phyloP scores from a whole-genome alignment of 768 basidiomycete species.

The Boletus fagicola region DNA sequence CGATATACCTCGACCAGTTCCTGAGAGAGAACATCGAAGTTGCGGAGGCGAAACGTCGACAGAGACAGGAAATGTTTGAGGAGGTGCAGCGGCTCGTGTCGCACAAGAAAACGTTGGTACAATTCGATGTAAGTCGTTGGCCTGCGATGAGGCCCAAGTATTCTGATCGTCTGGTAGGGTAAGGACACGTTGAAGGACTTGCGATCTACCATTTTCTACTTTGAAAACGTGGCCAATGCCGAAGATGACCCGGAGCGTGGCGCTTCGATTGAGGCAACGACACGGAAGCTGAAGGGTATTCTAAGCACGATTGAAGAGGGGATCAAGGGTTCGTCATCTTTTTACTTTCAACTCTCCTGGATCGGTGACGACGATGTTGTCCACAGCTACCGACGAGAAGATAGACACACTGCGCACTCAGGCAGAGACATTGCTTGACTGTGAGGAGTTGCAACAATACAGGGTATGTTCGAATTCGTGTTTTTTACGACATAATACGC shows the following conservation, averaged over 20 bases:
- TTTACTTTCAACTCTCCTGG: not conserved
- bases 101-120: slow-evolving; percentile 48
- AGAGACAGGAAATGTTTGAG: slow-evolving; percentile 40
- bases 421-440: no score
- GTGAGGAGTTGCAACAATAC: slow-evolving; percentile 57
- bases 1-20: slow-evolving; percentile 73
- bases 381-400: no score
- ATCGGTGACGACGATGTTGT: not conserved
- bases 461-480: slow-evolving; percentile 40
- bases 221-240: slow-evolving; percentile 59
- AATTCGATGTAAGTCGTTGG: slow-evolving; percentile 50
- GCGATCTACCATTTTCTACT: slow-evolving; percentile 64
- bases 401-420: no score
- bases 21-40: slow-evolving; percentile 53
- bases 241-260: slow-evolving; percentile 48
- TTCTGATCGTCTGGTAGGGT: slow-evolving; percentile 39
- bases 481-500: not conserved
- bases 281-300: slow-evolving; percentile 50
- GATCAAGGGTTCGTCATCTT: slow-evolving; percentile 45
- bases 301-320: slow-evolving; percentile 51
- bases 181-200: slow-evolving; percentile 63
- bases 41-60: slow-evolving; percentile 35
- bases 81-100: slow-evolving; percentile 48
- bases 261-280: slow-evolving; percentile 41
- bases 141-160: not conserved